These are phyloP conservation scores for Trichophyton schoenleinii DNA, from an alignment of 2,329 filamentous ascomycete species.

Conservation along the genomic window DNA sequence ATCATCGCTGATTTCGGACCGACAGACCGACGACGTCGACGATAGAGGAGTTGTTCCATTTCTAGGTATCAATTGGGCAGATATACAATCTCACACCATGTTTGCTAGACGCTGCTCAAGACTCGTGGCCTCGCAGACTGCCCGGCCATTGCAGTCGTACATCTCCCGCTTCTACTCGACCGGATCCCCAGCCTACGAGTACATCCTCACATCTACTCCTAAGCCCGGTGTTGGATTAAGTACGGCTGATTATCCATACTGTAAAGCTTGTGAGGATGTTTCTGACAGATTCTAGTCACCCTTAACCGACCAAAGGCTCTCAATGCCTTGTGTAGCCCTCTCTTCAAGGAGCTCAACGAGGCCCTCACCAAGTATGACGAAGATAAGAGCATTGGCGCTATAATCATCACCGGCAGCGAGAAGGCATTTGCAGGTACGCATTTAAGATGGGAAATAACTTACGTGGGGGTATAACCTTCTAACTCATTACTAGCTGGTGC, in stretches of 20 bases:
- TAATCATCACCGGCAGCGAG: slow-evolving; percentile 76
- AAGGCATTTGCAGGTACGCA: slow-evolving; percentile 63
- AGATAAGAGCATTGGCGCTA: slow-evolving; percentile 57
- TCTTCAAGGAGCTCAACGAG: slow-evolving; percentile 80
- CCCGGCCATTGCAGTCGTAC: slow-evolving; percentile 26
- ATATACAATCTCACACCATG: slow-evolving; percentile 20
- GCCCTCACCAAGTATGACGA: slow-evolving; percentile 59
- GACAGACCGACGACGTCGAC: no score
- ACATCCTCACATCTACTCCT: slow-evolving; percentile 68
- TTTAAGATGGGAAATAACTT: neutral
- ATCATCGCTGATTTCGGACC: neutral
- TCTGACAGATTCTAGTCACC: slow-evolving; percentile 49
- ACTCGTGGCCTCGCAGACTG: slow-evolving; percentile 46
- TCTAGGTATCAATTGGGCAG: neutral
- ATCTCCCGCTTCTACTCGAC: slow-evolving; percentile 30
- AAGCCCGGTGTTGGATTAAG: slow-evolving; percentile 83
- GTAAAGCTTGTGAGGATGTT: neutral
- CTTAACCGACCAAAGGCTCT: slow-evolving; percentile 89
- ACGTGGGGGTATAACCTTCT: neutral
- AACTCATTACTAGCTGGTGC: slow-evolving; percentile 53
- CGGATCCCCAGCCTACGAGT: slow-evolving; percentile 52
- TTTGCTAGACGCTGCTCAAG: slow-evolving; percentile 42
- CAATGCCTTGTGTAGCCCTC: slow-evolving; percentile 82
- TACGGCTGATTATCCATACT: slow-evolving; percentile 31
- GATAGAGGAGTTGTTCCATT: neutral